A percentile compares a stretch with the other conserved stretches of the same genome.
phyloP scores from a whole-genome alignment of 2,329 filamentous ascomycete species.

The Stagonosporopsis rhizophila region DNA sequence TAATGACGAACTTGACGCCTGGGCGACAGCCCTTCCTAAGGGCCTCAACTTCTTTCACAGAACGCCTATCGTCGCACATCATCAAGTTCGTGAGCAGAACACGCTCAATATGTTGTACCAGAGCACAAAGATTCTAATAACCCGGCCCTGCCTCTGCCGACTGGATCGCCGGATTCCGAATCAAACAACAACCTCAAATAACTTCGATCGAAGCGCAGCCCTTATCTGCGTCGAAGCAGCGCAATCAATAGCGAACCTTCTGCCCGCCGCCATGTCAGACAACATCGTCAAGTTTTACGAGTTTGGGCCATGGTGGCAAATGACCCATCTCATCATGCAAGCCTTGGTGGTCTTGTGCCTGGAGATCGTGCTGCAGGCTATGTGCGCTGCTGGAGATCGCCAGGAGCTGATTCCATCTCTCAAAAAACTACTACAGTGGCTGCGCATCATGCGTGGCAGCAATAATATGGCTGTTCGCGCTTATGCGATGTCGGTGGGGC shows the following conservation, averaged over 20 bases:
- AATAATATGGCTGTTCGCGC: constrained; percentile 43
- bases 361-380: constrained; percentile 42
- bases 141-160: constrained; percentile 50
- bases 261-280: constrained; percentile 34
- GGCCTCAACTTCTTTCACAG: constrained; percentile 26
- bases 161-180: constrained; percentile 41
- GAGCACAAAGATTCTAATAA: constrained; percentile 45
- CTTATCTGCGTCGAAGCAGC: constrained; percentile 45
- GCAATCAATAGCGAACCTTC: constrained; percentile 39
- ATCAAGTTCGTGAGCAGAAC: constrained; percentile 22
- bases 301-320: constrained; percentile 49
- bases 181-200: constrained; percentile 38
- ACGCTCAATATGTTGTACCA: constrained; percentile 31
- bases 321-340: constrained; percentile 46
- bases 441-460: constrained; percentile 39
- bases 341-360: constrained; percentile 47
- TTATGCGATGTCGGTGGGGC: constrained; percentile 27
- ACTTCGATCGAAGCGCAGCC: constrained; percentile 44
- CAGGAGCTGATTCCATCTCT: constrained; percentile 35
- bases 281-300: constrained; percentile 24
- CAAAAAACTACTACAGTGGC: constrained; percentile 45
- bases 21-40: constrained; percentile 39
- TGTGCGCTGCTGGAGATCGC: constrained; percentile 24
- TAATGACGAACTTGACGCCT: constrained; percentile 42
- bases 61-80: background rate